These are phyloP conservation scores for Solanum aculeatissimum DNA, from an alignment of 305 asterid genomes.

Conservation along the genomic window DNA sequence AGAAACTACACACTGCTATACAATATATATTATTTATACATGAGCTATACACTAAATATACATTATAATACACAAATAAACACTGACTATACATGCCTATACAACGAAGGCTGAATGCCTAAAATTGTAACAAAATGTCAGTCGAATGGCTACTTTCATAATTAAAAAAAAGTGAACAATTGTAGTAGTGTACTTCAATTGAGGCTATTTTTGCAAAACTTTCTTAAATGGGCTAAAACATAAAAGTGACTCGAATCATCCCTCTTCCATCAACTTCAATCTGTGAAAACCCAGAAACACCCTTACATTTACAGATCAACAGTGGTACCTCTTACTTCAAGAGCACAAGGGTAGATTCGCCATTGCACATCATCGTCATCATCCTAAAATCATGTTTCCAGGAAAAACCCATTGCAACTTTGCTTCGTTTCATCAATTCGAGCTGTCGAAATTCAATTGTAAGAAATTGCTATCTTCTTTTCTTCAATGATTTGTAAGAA, in stretches of 20 bases:
- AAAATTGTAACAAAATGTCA: too few species aligned
- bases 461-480: not conserved
- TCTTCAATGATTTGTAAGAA: not conserved
- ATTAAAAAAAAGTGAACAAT: too few species aligned
- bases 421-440: not conserved
- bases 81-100: too few species aligned
- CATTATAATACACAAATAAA: too few species aligned
- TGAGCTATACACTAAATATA: too few species aligned
- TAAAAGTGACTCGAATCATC: not conserved
- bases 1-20: too few species aligned
- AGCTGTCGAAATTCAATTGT: not conserved
- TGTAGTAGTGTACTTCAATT: too few species aligned
- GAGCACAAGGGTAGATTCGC: constrained; percentile 19
- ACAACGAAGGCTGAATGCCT: too few species aligned
- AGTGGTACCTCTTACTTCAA: constrained; percentile 12
- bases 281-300: constrained; percentile 27
- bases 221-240: not conserved
- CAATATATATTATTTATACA: too few species aligned
- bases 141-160: too few species aligned
- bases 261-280: not conserved
- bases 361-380: constrained; percentile 15
- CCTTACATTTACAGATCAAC: constrained; percentile 13
- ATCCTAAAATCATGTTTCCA: not conserved
- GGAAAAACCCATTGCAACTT: not conserved
- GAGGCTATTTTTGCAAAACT: not conserved